Percentiles rank a stretch among this genome's conserved stretches.
These are phyloP conservation scores for Podila epigama DNA, from an alignment of 192 early-diverging fungal species.

Conservation along the genomic window DNA sequence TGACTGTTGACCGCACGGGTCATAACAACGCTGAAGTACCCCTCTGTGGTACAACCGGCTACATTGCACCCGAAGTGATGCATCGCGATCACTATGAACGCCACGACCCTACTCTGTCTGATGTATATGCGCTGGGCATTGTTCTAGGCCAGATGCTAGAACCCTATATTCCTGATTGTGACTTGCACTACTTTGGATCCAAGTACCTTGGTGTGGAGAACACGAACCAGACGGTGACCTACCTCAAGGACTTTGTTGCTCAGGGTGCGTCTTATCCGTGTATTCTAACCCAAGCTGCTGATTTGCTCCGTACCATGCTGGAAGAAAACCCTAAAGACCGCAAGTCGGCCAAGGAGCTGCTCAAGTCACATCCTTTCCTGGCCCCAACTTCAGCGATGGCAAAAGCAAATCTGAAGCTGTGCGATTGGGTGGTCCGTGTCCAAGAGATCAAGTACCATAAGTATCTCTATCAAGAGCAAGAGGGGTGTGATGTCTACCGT, in stretches of 20 bases:
- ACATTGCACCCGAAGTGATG: slow-evolving; percentile 73
- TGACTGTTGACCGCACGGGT: slow-evolving; percentile 25
- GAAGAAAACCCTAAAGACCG: slow-evolving; percentile 61
- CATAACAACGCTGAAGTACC: slow-evolving; percentile 49
- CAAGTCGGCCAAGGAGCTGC: slow-evolving; percentile 60
- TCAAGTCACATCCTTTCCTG: slow-evolving; percentile 65
- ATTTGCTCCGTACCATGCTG: slow-evolving; percentile 66
- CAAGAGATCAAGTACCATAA: slow-evolving; percentile 48
- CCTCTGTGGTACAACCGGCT: slow-evolving; percentile 77
- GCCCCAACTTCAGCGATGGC: not conserved
- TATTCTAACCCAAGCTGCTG: slow-evolving; percentile 65
- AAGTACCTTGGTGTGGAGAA: slow-evolving; percentile 70
- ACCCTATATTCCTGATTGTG: slow-evolving; percentile 67
- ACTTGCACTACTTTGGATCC: slow-evolving; percentile 74
- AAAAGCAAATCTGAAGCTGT: slow-evolving; percentile 10
- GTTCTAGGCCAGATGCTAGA: slow-evolving; percentile 80
- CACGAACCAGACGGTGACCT: slow-evolving; percentile 64
- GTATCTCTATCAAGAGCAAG: slow-evolving; percentile 27
- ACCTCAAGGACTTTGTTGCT: slow-evolving; percentile 59
- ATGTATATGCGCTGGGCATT: slow-evolving; percentile 74
- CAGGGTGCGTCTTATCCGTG: slow-evolving; percentile 51
- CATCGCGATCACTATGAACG: slow-evolving; percentile 29
- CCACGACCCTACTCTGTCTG: slow-evolving; percentile 55
- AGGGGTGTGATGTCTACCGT: slow-evolving; percentile 27
- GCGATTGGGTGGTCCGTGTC: slow-evolving; percentile 31